phyloP scores from a whole-genome alignment of 345 rosid genomes.

The Ceriops zippeliana region DNA sequence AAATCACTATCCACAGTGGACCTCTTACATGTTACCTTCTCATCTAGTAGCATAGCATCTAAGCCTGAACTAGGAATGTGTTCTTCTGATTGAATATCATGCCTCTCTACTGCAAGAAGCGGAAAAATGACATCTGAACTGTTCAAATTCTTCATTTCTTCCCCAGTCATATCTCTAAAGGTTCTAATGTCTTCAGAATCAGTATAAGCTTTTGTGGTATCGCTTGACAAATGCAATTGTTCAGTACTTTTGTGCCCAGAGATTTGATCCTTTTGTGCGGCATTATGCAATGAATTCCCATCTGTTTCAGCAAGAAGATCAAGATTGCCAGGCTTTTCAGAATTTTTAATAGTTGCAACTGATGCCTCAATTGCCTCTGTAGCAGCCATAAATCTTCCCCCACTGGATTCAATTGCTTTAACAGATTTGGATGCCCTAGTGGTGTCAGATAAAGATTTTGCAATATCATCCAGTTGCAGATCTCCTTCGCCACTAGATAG shows the following conservation, averaged over 20 bases:
- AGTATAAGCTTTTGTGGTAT: conserved; percentile 11
- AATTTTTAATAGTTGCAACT: conserved; percentile 17
- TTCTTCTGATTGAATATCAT: conserved; percentile 23
- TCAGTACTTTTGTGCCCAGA: conserved; percentile 8
- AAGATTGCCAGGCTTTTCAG: conserved; percentile 16
- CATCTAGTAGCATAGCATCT: conserved; percentile 27
- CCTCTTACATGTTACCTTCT: conserved; percentile 14
- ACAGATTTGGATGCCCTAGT: conserved; percentile 13
- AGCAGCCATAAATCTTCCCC: conserved; percentile 12
- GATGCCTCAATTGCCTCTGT: conserved; percentile 23
- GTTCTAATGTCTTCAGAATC: conserved; percentile 24
- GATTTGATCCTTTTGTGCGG: conserved; percentile 12
- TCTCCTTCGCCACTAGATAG: conserved; percentile 89
- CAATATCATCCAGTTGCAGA: conserved; percentile 62
- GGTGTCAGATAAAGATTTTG: conserved; percentile 43
- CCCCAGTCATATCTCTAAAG: conserved; percentile 6
- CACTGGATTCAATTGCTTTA: conserved; percentile 49
- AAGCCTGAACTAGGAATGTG: conserved; percentile 19
- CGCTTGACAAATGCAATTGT: conserved; percentile 9
- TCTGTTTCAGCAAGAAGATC: conserved; percentile 20
- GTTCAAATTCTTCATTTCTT: conserved; percentile 19
- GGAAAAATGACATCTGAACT: conserved; percentile 5
- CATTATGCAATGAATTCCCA: conserved; percentile 17
- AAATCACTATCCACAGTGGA: conserved; percentile 19
- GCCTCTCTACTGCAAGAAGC: conserved; percentile 6